Conservation (phyloP, 1,284 basidiomycete genomes). For the Naganishia sp. region DNA sequence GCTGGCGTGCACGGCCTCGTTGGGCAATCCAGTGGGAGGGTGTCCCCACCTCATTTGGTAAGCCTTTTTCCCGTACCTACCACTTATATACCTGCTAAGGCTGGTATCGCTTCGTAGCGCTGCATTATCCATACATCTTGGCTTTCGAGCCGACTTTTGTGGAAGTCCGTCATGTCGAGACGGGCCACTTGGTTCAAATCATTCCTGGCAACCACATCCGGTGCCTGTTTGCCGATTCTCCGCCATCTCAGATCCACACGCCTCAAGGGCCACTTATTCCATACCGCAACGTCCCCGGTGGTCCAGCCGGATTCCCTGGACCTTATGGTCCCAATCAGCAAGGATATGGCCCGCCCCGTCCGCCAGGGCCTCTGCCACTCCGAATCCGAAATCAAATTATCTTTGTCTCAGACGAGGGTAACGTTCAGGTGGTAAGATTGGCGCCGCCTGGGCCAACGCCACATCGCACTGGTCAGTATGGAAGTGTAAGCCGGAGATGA, state of each 20-base stretch:
- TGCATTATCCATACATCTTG: slow-evolving; percentile 94
- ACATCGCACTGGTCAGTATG: slow-evolving; percentile 15
- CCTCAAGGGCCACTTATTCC: slow-evolving; percentile 36
- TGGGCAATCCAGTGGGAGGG: slow-evolving; percentile 99
- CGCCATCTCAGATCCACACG: slow-evolving; percentile 64
- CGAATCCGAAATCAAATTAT: slow-evolving; percentile 48
- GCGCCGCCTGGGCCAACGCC: slow-evolving; percentile 22
- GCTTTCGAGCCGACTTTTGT: slow-evolving; percentile 97
- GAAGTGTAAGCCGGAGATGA: slow-evolving; percentile 14
- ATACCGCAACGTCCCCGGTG: slow-evolving; percentile 19
- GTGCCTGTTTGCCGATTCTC: slow-evolving; percentile 89
- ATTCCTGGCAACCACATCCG: slow-evolving; percentile 89
- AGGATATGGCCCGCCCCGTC: slow-evolving; percentile 13
- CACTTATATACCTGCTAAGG: slow-evolving; percentile 12
- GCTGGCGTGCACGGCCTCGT: slow-evolving; percentile 82
- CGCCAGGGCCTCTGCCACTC: slow-evolving; percentile 45
- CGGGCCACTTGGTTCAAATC: slow-evolving; percentile 87
- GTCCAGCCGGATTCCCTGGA: slow-evolving; percentile 1
- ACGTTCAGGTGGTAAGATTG: slow-evolving; percentile 54
- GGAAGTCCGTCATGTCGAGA: slow-evolving; percentile 94
- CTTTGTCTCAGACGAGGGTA: slow-evolving; percentile 51
- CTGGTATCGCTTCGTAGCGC: slow-evolving; percentile 60
- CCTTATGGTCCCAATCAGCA: slow-evolving; percentile 4
- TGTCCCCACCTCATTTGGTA: slow-evolving; percentile 87
- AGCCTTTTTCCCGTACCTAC: slow-evolving; percentile 43